phyloP scores from a whole-genome alignment of 352 stramenopile species.

The Globisporangium viniferum region DNA sequence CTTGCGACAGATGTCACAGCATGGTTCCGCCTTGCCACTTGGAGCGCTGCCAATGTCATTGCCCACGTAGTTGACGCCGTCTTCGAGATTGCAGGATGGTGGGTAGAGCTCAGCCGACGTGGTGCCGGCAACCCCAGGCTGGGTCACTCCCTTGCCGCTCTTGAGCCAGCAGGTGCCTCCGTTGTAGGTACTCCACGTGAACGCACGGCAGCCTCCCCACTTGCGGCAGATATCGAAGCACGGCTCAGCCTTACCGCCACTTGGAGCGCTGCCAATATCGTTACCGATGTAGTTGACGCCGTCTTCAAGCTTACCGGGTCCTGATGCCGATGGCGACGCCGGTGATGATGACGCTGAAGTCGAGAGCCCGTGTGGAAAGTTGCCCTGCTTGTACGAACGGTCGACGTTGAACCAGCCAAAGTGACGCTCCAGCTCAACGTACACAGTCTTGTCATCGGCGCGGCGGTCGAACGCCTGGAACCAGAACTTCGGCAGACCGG shows the following conservation, averaged over 20 bases:
- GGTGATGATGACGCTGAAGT: too few relatives aligned
- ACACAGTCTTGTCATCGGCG: slow-evolving; percentile 16
- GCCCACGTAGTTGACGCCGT: slow-evolving; percentile 20
- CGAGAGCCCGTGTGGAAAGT: slow-evolving; percentile 14
- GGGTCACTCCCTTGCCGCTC: slow-evolving; percentile 23
- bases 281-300: slow-evolving; percentile 22
- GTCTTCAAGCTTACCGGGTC: slow-evolving; percentile 26
- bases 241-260: slow-evolving; percentile 11
- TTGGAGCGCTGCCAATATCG: slow-evolving; percentile 21
- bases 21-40: slow-evolving; percentile 17
- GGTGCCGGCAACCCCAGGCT: not conserved
- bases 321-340: too few relatives aligned
- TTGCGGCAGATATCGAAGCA: slow-evolving; percentile 29
- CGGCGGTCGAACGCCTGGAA: slow-evolving; percentile 37
- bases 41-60: slow-evolving; percentile 23
- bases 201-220: slow-evolving; percentile 34
- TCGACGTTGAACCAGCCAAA: slow-evolving; percentile 32
- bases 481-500: slow-evolving; percentile 30
- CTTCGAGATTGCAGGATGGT: too few relatives aligned
- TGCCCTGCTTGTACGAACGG: slow-evolving; percentile 17
- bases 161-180: slow-evolving; percentile 50
- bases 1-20: slow-evolving; percentile 26
- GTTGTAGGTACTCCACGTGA: slow-evolving; percentile 46
- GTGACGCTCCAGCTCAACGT: slow-evolving; percentile 23
- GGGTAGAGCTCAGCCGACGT: too few relatives aligned